Evolutionary conservation across 1,139 yeast genomes (phyloP).

Genomic region (Blastobotrys malaysiensis): DNA sequence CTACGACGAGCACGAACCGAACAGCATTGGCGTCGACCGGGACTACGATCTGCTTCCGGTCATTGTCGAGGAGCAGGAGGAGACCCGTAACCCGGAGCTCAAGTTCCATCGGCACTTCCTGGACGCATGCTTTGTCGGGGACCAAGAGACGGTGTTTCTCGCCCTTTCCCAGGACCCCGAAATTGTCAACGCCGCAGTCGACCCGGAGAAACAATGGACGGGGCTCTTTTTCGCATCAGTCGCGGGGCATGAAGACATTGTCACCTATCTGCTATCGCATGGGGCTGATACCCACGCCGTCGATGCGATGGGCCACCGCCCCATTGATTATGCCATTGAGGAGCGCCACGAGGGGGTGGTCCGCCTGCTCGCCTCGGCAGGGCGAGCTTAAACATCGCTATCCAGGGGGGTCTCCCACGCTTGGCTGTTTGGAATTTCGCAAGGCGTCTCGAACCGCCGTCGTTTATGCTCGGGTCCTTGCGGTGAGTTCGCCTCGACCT

Average conservation of each 20-base stretch:
- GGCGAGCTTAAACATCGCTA: neutral
- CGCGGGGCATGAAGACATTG: conserved; percentile 16
- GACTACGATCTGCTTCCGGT: conserved; percentile 18
- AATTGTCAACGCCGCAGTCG: conserved; percentile 9
- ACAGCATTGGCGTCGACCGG: conserved; percentile 7
- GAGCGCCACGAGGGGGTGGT: conserved; percentile 14
- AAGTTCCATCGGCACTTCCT: conserved; percentile 16
- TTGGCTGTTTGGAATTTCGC: neutral
- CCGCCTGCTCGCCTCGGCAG: conserved; percentile 3
- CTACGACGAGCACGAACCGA: conserved; percentile 17
- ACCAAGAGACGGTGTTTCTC: conserved; percentile 18
- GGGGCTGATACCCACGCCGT: conserved; percentile 14
- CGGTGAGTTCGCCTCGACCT: too few relatives aligned
- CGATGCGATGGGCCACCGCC: conserved; percentile 14
- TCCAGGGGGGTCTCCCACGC: too few relatives aligned
- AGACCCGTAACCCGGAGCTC: conserved; percentile 12
- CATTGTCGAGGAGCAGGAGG: conserved; percentile 16
- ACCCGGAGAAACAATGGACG: conserved; percentile 20
- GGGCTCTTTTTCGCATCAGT: conserved; percentile 19
- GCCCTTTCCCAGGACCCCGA: conserved; percentile 8
- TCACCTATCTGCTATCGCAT: conserved; percentile 13
- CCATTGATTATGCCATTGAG: conserved; percentile 19
- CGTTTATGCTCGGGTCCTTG: too few relatives aligned
- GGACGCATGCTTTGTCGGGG: conserved; percentile 21
- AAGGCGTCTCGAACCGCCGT: neutral